Percentiles rank a stretch among this genome's conserved stretches.
phyloP scores from a whole-genome alignment of 306 rosid genomes.

The Vigna unguiculata region DNA sequence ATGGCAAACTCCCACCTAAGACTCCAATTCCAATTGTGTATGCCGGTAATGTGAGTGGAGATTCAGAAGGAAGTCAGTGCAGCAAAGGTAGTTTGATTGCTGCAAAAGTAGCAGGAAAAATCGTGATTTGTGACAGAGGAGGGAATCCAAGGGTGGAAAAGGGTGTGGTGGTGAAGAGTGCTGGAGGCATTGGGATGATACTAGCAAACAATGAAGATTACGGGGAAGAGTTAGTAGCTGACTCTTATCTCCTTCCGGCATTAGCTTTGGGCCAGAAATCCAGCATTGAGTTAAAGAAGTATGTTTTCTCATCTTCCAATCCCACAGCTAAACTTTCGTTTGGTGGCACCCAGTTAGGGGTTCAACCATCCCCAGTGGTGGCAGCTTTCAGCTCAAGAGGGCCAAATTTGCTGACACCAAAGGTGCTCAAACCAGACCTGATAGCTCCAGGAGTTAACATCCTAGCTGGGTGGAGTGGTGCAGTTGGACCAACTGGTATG shows the following conservation, averaged over 20 bases:
- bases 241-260: constrained; percentile 66
- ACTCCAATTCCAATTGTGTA: constrained; percentile 69
- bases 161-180: constrained; percentile 70
- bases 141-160: constrained; percentile 62
- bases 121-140: constrained; percentile 90
- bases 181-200: constrained; percentile 91
- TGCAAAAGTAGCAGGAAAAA: constrained; percentile 71
- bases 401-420: constrained; percentile 73
- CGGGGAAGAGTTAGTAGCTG: constrained; percentile 82
- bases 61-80: constrained; percentile 58
- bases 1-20: constrained; percentile 54
- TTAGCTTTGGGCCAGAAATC: constrained; percentile 69
- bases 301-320: constrained; percentile 54
- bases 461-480: constrained; percentile 91
- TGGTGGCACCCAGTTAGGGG: constrained; percentile 65
- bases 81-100: constrained; percentile 54
- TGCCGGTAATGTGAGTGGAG: constrained; percentile 58
- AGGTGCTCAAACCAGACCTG: constrained; percentile 88
- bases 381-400: constrained; percentile 96
- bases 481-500: constrained; percentile 70
- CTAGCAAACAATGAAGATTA: constrained; percentile 64
- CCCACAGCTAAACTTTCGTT: constrained; percentile 63
- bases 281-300: constrained; percentile 64
- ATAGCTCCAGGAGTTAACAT: constrained; percentile 98
- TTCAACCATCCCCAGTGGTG: constrained; percentile 87